phyloP scores from a whole-genome alignment of 345 rosid genomes.

The Lumnitzera racemosa region DNA sequence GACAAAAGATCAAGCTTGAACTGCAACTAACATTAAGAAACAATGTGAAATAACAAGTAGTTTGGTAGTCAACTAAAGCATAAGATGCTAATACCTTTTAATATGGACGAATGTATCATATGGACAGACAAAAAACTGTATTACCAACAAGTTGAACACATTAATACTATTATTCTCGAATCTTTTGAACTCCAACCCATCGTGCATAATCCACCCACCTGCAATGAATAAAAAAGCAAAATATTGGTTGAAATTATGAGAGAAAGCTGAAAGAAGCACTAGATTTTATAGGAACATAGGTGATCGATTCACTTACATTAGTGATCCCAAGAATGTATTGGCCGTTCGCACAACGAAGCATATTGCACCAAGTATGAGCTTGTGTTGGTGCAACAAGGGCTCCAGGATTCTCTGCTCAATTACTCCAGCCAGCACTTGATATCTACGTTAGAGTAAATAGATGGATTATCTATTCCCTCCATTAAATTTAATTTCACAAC shows the following conservation, averaged over 20 bases:
- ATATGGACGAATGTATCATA: too few species aligned
- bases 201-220: slow-evolving; percentile 90
- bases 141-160: too few species aligned
- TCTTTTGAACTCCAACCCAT: slow-evolving; percentile 48
- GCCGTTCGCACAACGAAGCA: slow-evolving; percentile 73
- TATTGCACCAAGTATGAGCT: slow-evolving; percentile 46
- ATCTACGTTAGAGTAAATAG: slow-evolving; percentile 27
- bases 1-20: too few species aligned
- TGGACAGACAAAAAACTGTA: too few species aligned
- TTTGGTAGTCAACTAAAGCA: too few species aligned
- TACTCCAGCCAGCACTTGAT: slow-evolving; percentile 69
- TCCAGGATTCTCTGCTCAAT: slow-evolving; percentile 64
- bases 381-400: slow-evolving; percentile 54
- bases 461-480: not conserved
- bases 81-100: too few species aligned
- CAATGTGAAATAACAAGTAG: too few species aligned
- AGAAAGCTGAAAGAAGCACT: not conserved
- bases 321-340: slow-evolving; percentile 73
- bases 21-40: too few species aligned
- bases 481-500: too few species aligned
- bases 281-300: not conserved
- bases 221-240: slow-evolving; percentile 2
- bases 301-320: slow-evolving; percentile 38
- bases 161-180: not conserved
- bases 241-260: not conserved